Evolutionary conservation across 768 basidiomycete genomes (phyloP).

Genomic region (Agaricus sinodeliciosus): DNA sequence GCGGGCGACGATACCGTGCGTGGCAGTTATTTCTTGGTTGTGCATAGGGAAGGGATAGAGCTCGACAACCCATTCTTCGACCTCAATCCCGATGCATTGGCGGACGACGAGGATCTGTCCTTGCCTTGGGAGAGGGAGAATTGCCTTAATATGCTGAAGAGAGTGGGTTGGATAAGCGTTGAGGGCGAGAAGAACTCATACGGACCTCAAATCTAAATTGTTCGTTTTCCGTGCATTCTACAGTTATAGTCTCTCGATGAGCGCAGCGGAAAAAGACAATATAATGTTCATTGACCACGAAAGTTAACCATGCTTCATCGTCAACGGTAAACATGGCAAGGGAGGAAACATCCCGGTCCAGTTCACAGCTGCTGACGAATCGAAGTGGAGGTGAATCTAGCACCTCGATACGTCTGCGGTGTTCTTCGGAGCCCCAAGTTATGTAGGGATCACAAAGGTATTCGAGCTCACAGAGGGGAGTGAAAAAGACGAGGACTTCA

Average conservation of each 20-base stretch:
- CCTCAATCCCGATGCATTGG: neutral
- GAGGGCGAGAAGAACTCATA: neutral
- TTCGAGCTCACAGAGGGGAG: slow-evolving; percentile 38
- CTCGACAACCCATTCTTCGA: slow-evolving; percentile 7
- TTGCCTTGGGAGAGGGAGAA: slow-evolving; percentile 47
- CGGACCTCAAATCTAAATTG: slow-evolving; percentile 19
- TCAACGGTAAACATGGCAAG: slow-evolving; percentile 23
- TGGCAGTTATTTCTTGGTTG: neutral
- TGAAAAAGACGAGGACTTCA: slow-evolving; percentile 34
- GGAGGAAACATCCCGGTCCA: slow-evolving; percentile 24
- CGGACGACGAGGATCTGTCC: slow-evolving; percentile 47
- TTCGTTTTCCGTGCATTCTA: slow-evolving; percentile 22
- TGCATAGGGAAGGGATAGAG: slow-evolving; percentile 5
- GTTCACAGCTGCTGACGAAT: slow-evolving; percentile 34
- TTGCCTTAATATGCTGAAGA: slow-evolving; percentile 44
- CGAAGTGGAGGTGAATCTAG: slow-evolving; percentile 35
- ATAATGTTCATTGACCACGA: slow-evolving; percentile 11
- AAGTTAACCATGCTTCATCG: slow-evolving; percentile 13
- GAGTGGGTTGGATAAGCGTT: neutral
- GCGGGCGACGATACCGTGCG: neutral
- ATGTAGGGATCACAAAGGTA: slow-evolving; percentile 23
- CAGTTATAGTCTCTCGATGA: slow-evolving; percentile 22
- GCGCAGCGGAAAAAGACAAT: slow-evolving; percentile 14
- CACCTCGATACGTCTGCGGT: slow-evolving; percentile 25
- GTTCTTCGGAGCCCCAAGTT: slow-evolving; percentile 29